phyloP scores from a whole-genome alignment of 2,329 filamentous ascomycete genomes.

The Exophiala sideris region DNA sequence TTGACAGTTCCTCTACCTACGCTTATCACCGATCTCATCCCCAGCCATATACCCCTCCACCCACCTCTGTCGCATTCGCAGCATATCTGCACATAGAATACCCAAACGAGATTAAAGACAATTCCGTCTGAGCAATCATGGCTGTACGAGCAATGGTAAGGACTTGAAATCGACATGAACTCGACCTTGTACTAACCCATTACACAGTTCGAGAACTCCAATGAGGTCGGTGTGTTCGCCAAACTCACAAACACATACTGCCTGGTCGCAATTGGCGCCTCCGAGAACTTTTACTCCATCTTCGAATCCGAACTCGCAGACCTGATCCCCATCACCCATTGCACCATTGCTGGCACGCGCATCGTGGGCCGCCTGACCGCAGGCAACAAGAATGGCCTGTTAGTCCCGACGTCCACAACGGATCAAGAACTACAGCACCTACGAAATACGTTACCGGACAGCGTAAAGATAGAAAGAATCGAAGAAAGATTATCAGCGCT shows the following conservation, averaged over 20 bases:
- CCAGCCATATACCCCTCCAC: too few species aligned
- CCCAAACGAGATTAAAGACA: background rate
- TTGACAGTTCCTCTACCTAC: background rate
- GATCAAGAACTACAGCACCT: conserved; percentile 98
- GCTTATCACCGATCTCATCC: too few species aligned
- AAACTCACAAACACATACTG: conserved; percentile 97
- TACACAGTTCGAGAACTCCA: conserved; percentile 46
- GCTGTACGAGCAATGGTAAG: conserved; percentile 23
- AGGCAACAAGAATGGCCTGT: conserved; percentile 92
- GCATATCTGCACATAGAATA: background rate
- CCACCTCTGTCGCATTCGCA: too few species aligned
- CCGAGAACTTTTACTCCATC: conserved; percentile 98
- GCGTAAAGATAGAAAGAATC: conserved; percentile 92
- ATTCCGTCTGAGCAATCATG: conserved; percentile 6
- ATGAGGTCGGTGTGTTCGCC: conserved; percentile 84
- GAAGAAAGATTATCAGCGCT: conserved; percentile 94
- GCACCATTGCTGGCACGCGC: conserved; percentile 91
- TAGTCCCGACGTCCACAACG: conserved; percentile 92
- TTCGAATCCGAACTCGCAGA: conserved; percentile 98
- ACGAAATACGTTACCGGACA: conserved; percentile 88
- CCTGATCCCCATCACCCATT: conserved; percentile 93
- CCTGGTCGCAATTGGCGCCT: conserved; percentile 87
- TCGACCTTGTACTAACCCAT: background rate
- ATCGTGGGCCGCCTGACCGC: conserved; percentile 95
- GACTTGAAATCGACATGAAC: background rate